Percentiles rank a stretch among this genome's conserved stretches.
These are phyloP conservation scores for Grosmannia clavigera DNA, from an alignment of 2,329 filamentous ascomycete species.

Conservation along the genomic window DNA sequence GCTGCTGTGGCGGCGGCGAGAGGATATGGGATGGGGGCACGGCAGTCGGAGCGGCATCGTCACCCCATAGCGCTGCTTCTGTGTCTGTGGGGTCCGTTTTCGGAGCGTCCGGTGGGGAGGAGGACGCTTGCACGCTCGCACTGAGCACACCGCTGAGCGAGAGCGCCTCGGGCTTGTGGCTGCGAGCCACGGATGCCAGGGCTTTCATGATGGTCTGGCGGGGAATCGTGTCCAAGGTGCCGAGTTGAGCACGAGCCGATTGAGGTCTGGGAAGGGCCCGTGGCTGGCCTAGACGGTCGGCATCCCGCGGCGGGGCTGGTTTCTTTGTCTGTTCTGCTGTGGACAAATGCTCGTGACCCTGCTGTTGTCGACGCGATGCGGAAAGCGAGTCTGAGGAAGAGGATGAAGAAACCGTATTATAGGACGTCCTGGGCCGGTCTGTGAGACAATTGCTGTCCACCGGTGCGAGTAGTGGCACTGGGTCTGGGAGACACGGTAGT, in stretches of 20 bases:
- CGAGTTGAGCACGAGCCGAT: conserved; percentile 12
- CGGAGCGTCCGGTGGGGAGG: not conserved
- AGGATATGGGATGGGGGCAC: not conserved
- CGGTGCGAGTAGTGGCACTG: conserved; percentile 9
- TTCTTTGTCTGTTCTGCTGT: not conserved
- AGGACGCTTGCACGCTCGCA: conserved; percentile 16
- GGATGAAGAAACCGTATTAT: conserved; percentile 7
- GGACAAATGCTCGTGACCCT: not conserved
- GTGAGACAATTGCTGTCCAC: not conserved
- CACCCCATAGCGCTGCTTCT: not conserved
- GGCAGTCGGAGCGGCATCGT: not conserved
- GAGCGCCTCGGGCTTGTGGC: conserved; percentile 49
- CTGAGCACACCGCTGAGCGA: conserved; percentile 49
- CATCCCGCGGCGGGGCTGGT: not conserved
- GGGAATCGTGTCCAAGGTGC: conserved; percentile 55
- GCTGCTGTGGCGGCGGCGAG: not conserved
- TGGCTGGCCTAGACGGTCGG: conserved; percentile 1
- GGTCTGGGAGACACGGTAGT: not conserved
- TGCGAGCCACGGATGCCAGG: conserved; percentile 53
- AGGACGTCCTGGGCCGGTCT: conserved; percentile 5
- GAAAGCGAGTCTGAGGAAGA: not conserved
- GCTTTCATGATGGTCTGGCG: conserved; percentile 77
- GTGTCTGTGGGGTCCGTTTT: not conserved
- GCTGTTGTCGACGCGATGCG: not conserved
- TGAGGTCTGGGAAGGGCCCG: conserved; percentile 7